Conservation (phyloP, 352 stramenopile species). For the Globisporangium rhizosaccharum region DNA sequence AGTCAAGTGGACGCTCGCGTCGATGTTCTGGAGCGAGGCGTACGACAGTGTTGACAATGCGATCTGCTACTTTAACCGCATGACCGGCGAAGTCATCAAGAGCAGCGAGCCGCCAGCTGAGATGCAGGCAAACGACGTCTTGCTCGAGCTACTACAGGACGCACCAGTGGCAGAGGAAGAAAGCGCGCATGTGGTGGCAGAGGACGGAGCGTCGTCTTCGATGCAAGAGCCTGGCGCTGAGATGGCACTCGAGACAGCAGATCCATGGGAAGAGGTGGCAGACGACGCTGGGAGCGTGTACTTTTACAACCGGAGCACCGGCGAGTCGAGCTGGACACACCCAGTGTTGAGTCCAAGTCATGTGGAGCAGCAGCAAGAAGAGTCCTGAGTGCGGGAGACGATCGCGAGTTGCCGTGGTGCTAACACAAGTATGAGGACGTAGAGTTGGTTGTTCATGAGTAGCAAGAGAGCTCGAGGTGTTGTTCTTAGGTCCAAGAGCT, state of each 20-base stretch:
- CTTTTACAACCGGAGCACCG: constrained; percentile 59
- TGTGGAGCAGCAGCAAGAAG: not conserved
- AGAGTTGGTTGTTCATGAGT: too few species aligned
- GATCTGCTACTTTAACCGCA: constrained; percentile 67
- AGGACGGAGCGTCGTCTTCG: constrained; percentile 20
- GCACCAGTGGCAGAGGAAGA: constrained; percentile 4
- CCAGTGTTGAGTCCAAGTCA: constrained; percentile 2
- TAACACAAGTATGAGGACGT: too few species aligned
- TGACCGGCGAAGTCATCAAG: constrained; percentile 60
- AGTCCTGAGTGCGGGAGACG: too few species aligned
- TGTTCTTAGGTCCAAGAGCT: too few species aligned
- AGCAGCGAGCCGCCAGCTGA: constrained; percentile 40
- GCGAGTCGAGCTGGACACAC: constrained; percentile 61
- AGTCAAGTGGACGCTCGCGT: constrained; percentile 47
- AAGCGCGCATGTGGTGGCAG: constrained; percentile 50
- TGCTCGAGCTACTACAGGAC: constrained; percentile 51
- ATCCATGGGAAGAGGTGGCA: constrained; percentile 63
- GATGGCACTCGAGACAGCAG: not conserved
- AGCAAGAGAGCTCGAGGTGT: too few species aligned
- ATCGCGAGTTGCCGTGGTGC: too few species aligned
- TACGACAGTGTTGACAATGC: constrained; percentile 57
- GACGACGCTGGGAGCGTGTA: constrained; percentile 66
- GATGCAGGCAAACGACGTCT: constrained; percentile 64
- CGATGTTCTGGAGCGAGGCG: constrained; percentile 68
- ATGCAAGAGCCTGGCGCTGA: not conserved